These are phyloP conservation scores for Breviolum minutum DNA, from an alignment of 73 alveolate species.

Conservation along the genomic window DNA sequence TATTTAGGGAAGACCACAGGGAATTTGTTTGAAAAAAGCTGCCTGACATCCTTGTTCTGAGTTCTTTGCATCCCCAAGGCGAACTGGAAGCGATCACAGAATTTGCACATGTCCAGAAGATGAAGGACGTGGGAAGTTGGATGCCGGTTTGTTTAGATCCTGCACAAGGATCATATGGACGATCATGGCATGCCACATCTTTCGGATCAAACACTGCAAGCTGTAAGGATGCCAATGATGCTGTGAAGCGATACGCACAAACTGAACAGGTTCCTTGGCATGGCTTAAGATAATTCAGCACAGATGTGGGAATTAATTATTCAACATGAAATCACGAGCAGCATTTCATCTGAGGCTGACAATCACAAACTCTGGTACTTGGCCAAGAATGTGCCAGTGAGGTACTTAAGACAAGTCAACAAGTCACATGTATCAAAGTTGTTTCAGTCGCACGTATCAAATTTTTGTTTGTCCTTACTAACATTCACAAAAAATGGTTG, in stretches of 20 bases:
- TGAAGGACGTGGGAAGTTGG: neutral
- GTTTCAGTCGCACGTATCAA: no score
- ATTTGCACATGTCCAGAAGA: conserved; percentile 63
- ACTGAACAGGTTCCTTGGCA: conserved; percentile 39
- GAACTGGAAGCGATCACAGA: conserved; percentile 84
- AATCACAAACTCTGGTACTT: conserved; percentile 79
- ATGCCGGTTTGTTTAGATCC: neutral
- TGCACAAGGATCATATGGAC: neutral
- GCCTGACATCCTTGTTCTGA: no score
- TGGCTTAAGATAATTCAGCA: no score
- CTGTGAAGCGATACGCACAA: conserved; percentile 56
- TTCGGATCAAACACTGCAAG: no score
- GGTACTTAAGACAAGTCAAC: neutral
- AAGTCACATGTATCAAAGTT: neutral
- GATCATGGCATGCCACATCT: neutral
- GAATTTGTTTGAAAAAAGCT: neutral
- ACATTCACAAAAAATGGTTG: neutral
- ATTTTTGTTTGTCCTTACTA: neutral
- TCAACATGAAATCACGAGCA: no score
- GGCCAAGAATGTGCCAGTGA: conserved; percentile 81
- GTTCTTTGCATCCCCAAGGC: neutral
- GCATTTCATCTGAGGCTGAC: conserved; percentile 36
- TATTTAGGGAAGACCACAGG: no score
- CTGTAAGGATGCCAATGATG: conserved; percentile 56
- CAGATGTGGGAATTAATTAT: no score